Conservation (phyloP, 495 filamentous ascomycete genomes). For the Barbatosphaeria neglecta region DNA sequence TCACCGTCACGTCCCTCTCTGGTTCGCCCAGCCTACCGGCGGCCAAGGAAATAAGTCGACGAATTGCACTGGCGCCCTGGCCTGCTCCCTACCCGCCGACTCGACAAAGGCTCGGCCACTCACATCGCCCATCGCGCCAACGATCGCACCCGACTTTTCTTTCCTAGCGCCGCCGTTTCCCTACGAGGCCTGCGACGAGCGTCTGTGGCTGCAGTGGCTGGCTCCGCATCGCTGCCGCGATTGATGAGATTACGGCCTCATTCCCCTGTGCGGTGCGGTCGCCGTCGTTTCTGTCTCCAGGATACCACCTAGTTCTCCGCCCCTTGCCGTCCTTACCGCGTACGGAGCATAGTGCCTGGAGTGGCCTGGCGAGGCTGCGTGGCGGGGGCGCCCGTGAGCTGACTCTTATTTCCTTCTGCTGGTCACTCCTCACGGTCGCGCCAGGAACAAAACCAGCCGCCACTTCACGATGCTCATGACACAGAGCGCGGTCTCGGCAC, state of each 20-base stretch:
- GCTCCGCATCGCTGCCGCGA: neutral
- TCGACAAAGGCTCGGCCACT: conserved; percentile 14
- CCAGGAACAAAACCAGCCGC: conserved; percentile 14
- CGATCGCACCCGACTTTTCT: conserved; percentile 5
- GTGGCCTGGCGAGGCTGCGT: conserved; percentile 1
- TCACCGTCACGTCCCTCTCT: conserved; percentile 1
- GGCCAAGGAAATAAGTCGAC: conserved; percentile 14
- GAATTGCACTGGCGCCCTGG: conserved; percentile 14
- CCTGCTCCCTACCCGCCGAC: conserved; percentile 16
- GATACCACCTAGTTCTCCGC: no score
- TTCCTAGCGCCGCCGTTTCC: conserved; percentile 12
- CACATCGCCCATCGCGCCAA: conserved; percentile 14
- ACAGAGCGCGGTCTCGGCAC: conserved; percentile 35
- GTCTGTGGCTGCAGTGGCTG: neutral
- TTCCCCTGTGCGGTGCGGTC: neutral
- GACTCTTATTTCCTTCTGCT: conserved; percentile 1
- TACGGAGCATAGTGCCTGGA: no score
- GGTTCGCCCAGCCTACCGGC: neutral
- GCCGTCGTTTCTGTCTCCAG: neutral
- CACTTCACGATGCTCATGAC: conserved; percentile 43
- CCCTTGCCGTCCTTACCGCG: no score
- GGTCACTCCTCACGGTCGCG: neutral
- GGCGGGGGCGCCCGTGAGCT: neutral
- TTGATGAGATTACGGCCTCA: neutral
- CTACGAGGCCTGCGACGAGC: neutral